Evolutionary conservation across 2,329 filamentous ascomycete genomes (phyloP).

Genomic region (Neurospora crassa): DNA sequence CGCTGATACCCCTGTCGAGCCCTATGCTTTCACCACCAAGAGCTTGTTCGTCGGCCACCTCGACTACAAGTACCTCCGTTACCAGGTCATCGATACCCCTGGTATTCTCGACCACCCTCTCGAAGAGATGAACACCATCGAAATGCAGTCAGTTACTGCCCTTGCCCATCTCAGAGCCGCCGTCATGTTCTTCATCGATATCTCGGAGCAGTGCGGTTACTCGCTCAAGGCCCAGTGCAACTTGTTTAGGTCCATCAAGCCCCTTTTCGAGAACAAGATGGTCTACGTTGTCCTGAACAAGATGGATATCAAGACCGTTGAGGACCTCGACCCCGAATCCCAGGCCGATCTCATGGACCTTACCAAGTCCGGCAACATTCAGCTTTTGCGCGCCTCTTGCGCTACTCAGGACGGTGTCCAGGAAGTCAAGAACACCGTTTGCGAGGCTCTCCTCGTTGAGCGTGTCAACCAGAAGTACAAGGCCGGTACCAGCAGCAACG

Average conservation of each 20-base stretch:
- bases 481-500: slow-evolving; percentile 70
- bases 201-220: slow-evolving; percentile 90
- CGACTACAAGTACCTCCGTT: slow-evolving; percentile 67
- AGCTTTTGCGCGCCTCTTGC: slow-evolving; percentile 88
- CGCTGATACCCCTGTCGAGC: slow-evolving; percentile 93
- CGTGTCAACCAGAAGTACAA: slow-evolving; percentile 94
- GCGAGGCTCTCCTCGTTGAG: slow-evolving; percentile 85
- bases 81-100: slow-evolving; percentile 88
- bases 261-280: slow-evolving; percentile 92
- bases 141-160: slow-evolving; percentile 97
- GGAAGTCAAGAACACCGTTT: slow-evolving; percentile 88
- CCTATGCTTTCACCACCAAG: slow-evolving; percentile 97
- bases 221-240: slow-evolving; percentile 86
- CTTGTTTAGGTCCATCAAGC: slow-evolving; percentile 93
- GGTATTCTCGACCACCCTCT: slow-evolving; percentile 95
- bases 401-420: slow-evolving; percentile 92
- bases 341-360: slow-evolving; percentile 71
- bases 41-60: slow-evolving; percentile 96
- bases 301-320: slow-evolving; percentile 82
- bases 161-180: slow-evolving; percentile 94
- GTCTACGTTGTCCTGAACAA: slow-evolving; percentile 98
- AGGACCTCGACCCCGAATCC: slow-evolving; percentile 73
- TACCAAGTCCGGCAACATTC: slow-evolving; percentile 79
- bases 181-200: slow-evolving; percentile 47
- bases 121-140: slow-evolving; percentile 99